phyloP scores from a whole-genome alignment of 768 basidiomycete genomes.

The Asterophora lycoperdoides region DNA sequence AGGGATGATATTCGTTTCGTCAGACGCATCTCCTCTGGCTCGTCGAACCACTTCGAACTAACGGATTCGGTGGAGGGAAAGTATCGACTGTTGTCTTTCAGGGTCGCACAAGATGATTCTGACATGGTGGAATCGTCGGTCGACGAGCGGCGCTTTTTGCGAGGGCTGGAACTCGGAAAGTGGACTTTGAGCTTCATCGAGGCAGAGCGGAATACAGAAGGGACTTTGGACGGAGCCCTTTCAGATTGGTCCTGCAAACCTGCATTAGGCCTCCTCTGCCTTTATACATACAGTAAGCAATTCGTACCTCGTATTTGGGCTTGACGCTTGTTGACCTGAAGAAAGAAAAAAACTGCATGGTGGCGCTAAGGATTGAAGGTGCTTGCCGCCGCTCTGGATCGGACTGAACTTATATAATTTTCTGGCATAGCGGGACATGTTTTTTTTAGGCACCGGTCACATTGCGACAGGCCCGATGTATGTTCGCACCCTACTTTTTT shows the following conservation, averaged over 20 bases:
- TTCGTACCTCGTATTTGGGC: conserved; percentile 5
- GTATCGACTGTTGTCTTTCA: not conserved
- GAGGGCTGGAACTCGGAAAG: not conserved
- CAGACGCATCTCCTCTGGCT: not conserved
- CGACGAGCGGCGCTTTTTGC: not conserved
- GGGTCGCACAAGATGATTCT: not conserved
- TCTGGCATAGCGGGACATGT: not conserved
- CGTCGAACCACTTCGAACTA: not conserved
- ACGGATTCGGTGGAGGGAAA: not conserved
- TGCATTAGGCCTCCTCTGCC: not conserved
- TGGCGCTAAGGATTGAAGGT: not conserved
- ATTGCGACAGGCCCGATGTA: not conserved
- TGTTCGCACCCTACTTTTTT: not conserved
- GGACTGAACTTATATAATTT: not conserved
- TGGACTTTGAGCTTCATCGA: conserved; percentile 7
- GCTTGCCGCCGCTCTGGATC: not conserved
- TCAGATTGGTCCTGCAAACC: not conserved
- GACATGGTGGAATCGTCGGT: not conserved
- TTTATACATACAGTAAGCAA: not conserved
- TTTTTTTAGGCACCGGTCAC: not conserved
- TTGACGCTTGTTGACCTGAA: conserved; percentile 4
- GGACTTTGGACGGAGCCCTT: not conserved
- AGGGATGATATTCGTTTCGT: conserved; percentile 9
- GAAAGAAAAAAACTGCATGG: conserved; percentile 11
- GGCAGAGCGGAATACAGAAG: conserved; percentile 5